A percentile compares a stretch with the other conserved stretches of the same genome.
These are phyloP conservation scores for Ramaria rubella DNA, from an alignment of 768 basidiomycete species.

Conservation along the genomic window DNA sequence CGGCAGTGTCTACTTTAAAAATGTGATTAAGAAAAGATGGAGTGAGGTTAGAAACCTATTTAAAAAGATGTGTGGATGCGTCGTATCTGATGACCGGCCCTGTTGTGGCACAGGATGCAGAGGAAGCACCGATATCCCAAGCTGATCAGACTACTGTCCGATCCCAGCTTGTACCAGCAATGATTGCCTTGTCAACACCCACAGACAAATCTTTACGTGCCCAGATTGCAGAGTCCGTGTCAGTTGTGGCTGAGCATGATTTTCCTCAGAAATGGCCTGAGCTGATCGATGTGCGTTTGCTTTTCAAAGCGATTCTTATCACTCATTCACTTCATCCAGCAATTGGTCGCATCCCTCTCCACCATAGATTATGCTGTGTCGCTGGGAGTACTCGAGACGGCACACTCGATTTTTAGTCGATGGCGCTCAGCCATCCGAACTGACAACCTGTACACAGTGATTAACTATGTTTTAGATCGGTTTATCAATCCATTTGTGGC, in stretches of 20 bases:
- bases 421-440: constrained; percentile 91
- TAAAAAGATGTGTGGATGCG: not conserved
- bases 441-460: constrained; percentile 79
- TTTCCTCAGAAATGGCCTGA: constrained; percentile 86
- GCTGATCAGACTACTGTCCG: constrained; percentile 71
- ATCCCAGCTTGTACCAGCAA: constrained; percentile 77
- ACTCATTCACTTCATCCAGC: constrained; percentile 38
- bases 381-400: constrained; percentile 85
- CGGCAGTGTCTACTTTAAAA: constrained; percentile 89
- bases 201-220: constrained; percentile 67
- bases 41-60: constrained; percentile 54
- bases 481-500: constrained; percentile 82
- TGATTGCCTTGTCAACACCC: constrained; percentile 77
- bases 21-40: constrained; percentile 82
- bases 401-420: constrained; percentile 90
- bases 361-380: constrained; percentile 77
- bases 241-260: constrained; percentile 85
- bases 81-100: not conserved
- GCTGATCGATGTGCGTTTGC: constrained; percentile 74
- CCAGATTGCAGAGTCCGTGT: constrained; percentile 90
- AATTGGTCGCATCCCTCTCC: constrained; percentile 82
- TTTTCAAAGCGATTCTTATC: not conserved
- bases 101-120: constrained; percentile 34
- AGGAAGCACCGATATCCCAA: constrained; percentile 62
- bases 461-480: constrained; percentile 81